Evolutionary conservation across 2,329 filamentous ascomycete genomes (phyloP).

Genomic region (Diaporthe sp.): DNA sequence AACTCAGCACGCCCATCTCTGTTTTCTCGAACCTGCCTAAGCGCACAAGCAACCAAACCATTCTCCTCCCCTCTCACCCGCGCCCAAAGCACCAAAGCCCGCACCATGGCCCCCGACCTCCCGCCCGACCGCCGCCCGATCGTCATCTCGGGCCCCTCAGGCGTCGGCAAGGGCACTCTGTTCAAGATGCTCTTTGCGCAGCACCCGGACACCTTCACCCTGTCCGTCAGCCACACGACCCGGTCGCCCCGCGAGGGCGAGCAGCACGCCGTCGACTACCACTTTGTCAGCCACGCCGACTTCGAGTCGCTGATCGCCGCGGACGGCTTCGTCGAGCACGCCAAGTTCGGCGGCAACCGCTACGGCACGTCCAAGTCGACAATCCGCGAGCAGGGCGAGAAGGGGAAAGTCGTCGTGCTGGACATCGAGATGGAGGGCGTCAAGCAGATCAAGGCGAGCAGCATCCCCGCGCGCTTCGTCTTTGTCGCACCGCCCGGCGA

Average conservation of each 20-base stretch:
- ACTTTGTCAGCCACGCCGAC: conserved; percentile 76
- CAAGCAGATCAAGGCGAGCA: conserved; percentile 88
- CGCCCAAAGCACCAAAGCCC: conserved; percentile 1
- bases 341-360: conserved; percentile 85
- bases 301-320: conserved; percentile 78
- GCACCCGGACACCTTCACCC: conserved; percentile 65
- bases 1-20: conserved; percentile 14
- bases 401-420: conserved; percentile 82
- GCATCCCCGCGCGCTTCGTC: conserved; percentile 82
- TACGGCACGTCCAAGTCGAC: conserved; percentile 89
- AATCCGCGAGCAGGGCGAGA: conserved; percentile 79
- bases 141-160: conserved; percentile 84
- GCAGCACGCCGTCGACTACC: conserved; percentile 82
- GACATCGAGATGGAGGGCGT: conserved; percentile 99
- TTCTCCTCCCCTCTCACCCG: not conserved
- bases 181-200: conserved; percentile 75
- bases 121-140: conserved; percentile 73
- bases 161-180: conserved; percentile 86
- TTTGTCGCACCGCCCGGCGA: conserved; percentile 87
- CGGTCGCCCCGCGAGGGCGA: conserved; percentile 82
- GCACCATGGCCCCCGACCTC: conserved; percentile 44
- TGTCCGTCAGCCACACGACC: conserved; percentile 83
- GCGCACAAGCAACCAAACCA: not conserved
- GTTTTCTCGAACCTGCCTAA: not conserved
- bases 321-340: conserved; percentile 86